Conservation (phyloP, 345 rosid genomes). For the Eucalyptus cloeziana region DNA sequence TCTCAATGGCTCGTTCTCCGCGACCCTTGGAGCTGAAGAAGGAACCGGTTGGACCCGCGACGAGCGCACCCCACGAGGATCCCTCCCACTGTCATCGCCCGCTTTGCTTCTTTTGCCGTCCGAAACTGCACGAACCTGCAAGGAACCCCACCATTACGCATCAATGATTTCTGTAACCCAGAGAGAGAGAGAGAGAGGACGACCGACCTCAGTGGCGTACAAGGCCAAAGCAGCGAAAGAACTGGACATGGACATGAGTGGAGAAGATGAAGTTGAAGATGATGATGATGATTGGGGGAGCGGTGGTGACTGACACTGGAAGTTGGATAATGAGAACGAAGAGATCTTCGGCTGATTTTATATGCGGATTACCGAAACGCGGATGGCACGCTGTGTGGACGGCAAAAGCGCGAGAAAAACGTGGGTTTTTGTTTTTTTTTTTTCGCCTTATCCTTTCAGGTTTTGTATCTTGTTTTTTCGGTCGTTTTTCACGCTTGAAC, state of each 20-base stretch:
- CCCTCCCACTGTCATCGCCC: not conserved
- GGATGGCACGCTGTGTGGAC: not conserved
- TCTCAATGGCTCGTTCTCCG: not conserved
- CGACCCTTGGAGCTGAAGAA: not conserved
- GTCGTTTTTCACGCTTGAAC: not conserved
- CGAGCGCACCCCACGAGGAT: not conserved
- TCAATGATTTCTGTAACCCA: not conserved
- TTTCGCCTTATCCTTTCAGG: not conserved
- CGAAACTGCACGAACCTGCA: not conserved
- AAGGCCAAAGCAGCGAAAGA: not conserved
- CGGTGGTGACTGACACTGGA: not conserved
- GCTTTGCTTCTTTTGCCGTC: not conserved
- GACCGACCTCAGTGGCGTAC: not conserved
- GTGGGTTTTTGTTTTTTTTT: not conserved
- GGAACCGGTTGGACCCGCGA: not conserved
- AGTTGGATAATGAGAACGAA: not conserved
- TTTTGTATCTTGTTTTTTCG: not conserved
- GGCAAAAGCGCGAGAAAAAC: not conserved
- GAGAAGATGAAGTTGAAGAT: not conserved
- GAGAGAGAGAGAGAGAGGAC: not conserved
- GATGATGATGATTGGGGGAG: not conserved
- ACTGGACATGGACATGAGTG: not conserved
- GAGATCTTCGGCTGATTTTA: rapidly evolving
- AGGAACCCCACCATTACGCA: not conserved
- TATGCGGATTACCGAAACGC: not conserved